Conservation (phyloP, 192 early-diverging fungal species). For the Dissophora globulifera region DNA sequence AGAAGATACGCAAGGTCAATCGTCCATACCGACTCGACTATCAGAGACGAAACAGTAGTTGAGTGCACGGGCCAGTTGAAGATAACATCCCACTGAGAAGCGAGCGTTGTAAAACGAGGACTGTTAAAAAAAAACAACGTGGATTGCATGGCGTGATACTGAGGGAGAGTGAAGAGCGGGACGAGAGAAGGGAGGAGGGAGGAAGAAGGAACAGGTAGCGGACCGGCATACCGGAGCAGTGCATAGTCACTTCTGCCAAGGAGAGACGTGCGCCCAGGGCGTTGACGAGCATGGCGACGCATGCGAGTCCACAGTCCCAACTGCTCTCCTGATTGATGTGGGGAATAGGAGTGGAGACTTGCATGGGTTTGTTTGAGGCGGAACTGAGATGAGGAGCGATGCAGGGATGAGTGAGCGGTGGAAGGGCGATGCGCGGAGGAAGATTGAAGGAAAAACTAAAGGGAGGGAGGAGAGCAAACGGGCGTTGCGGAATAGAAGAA, state of each 20-base stretch:
- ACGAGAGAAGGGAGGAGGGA: neutral
- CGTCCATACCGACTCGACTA: conserved; percentile 84
- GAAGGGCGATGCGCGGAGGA: neutral
- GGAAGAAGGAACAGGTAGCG: neutral
- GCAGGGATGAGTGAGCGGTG: neutral
- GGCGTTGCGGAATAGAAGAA: too few relatives aligned
- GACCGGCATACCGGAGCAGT: conserved; percentile 52
- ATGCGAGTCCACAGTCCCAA: conserved; percentile 95
- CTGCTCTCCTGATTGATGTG: conserved; percentile 50
- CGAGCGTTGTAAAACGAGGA: too few relatives aligned
- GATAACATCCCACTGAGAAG: too few relatives aligned
- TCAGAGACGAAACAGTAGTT: neutral
- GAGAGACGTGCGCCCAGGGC: conserved; percentile 68
- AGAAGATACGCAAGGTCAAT: conserved; percentile 89
- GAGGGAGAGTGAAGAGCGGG: neutral
- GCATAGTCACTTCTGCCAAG: conserved; percentile 64
- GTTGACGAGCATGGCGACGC: conserved; percentile 81
- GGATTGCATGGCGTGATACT: too few relatives aligned
- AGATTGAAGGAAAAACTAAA: neutral
- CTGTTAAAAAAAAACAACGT: too few relatives aligned
- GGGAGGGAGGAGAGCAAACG: too few relatives aligned
- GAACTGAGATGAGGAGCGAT: neutral
- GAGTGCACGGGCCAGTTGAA: conserved; percentile 3
- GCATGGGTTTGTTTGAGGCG: conserved; percentile 14
- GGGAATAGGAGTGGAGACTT: conserved; percentile 45